Conservation (phyloP, 495 filamentous ascomycete genomes). For the Collariella sp. region DNA sequence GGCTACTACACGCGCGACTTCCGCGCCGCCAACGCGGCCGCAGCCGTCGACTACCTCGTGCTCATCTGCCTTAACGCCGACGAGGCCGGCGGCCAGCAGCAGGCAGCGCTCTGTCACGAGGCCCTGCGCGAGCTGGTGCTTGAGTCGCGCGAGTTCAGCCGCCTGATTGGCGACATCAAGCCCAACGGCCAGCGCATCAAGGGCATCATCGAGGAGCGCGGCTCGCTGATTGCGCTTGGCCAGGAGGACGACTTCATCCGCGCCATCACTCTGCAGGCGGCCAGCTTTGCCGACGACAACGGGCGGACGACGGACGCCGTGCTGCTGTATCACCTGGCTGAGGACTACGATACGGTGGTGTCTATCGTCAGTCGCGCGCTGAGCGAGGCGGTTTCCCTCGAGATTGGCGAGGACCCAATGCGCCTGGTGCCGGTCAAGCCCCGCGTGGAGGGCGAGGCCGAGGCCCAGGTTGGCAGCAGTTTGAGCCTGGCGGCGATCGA, state of each 20-base stretch:
- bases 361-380: constrained; percentile 82
- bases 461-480: constrained; percentile 44
- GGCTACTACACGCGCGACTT: constrained; percentile 95
- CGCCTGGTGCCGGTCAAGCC: constrained; percentile 73
- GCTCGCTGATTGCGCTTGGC: constrained; percentile 67
- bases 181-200: constrained; percentile 71
- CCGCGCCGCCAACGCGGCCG: constrained; percentile 73
- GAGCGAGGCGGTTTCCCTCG: constrained; percentile 73
- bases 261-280: constrained; percentile 81
- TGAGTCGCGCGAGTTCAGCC: constrained; percentile 88
- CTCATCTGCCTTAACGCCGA: constrained; percentile 91
- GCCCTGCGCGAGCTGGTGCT: constrained; percentile 91
- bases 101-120: constrained; percentile 79
- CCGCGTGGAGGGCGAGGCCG: constrained; percentile 30
- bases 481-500: constrained; percentile 80
- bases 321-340: constrained; percentile 85
- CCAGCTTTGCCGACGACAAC: constrained; percentile 84
- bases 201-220: constrained; percentile 83
- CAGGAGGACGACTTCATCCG: constrained; percentile 77
- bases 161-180: constrained; percentile 83
- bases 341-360: constrained; percentile 88
- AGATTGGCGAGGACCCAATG: constrained; percentile 67
- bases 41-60: constrained; percentile 87
- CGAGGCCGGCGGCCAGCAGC: constrained; percentile 65
- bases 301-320: constrained; percentile 88